Base-by-base conservation (phyloP, 768 basidiomycete species). In the Gymnopilus dilepis region DNA sequence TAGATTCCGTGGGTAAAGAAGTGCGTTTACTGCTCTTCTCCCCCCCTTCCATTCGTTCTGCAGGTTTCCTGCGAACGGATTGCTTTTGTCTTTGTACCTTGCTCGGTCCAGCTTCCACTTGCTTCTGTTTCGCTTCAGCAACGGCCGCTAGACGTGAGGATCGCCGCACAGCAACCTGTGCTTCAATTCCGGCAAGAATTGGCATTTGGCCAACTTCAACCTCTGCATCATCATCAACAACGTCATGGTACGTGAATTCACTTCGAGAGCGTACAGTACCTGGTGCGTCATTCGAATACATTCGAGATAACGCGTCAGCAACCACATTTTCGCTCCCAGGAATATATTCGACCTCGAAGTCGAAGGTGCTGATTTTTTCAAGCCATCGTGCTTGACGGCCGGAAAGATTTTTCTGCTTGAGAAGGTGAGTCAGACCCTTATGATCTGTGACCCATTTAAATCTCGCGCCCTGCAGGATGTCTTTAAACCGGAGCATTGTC, bases 381-480 rank as follows among this genome's bases (percentile, higher is more conserved):
- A 75, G 21, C 79, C 79, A 80, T 75, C 74, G 17, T n/a, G n/a
- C n/a, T n/a, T n/a, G n/a, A n/a, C n/a, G n/a, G n/a, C n/a, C n/a
- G n/a, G n/a, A n/a, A n/a, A 80, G 38, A 15, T 75, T 61, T 38
- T 60, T 63, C 42, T 80, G 79, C 0, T 57, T 63, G 26, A 71
- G 47, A 0, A 80, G 45, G 31, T 72, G 57, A 1, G 58, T 63
- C 2, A 80, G 48, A 0, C 62, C 65, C 24, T 61, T 59, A 51
- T 71, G 72, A 19, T 78, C 75, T 0, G 73, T 77, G 1, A 69
- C 22, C 61, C 74, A 71, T 0, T 56, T 33, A 19, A 79, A 78
- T 2, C 22, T 59, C 0, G 60, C 59, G 0, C 77, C 78, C 17
- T 68, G 68, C 2, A 78, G 43, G 5, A 74, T 58, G n/a, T 73